Evolutionary conservation across 2,329 filamentous ascomycete genomes (phyloP), one percentile per base, ranked within the genome.

Genomic region (Colletotrichum plurivorum): DNA sequence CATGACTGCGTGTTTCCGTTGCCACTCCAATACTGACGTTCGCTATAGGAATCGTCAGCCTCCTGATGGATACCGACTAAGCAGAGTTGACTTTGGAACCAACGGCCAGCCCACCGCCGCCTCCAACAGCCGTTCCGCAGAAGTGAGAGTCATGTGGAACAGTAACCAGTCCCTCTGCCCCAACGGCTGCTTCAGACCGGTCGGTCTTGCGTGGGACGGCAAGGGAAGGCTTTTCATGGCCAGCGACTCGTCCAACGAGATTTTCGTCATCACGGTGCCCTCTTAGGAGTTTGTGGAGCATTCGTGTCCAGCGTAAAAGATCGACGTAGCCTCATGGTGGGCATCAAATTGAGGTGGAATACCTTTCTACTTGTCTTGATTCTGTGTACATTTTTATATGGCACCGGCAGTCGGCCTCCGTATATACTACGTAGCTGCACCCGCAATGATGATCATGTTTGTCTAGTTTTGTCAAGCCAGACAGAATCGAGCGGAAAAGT

Each of bases 221-320:
- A 73, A 83, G 48, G 88, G 85, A 8, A 80, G 90, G 8, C 78
- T 93, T 13, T 93, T 87, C 79, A 86, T 92, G 81, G 87, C 82
- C 69, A 89, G 85, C 13, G 91, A 93, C 76, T 76, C 83, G n/a
- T 90, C 89, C 0, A 90, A 90, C 13, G 90, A 93, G 81, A 85
- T 93, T 43, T 92, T 87, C 73, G 86, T 92, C 3, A 74, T 89
- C 63, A 70, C 67, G n/a, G 63, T 66, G 13, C 63, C 67, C 39
- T 43, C 56, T 22, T 69, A 69, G 56, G 39, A 22, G 9, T 36
- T 18, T 25, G 43, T 13, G n/a, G 51, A 53, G 45, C 16, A 8
- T 12, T 67, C 36, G 36, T 61, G 36, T 31, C 45, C 43, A 45
- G 8, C 20, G 18, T 60, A 41, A 16, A 13, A 10, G 7, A 45